phyloP scores from a whole-genome alignment of 1,284 basidiomycete species.

The Ceratobasidium sp. region DNA sequence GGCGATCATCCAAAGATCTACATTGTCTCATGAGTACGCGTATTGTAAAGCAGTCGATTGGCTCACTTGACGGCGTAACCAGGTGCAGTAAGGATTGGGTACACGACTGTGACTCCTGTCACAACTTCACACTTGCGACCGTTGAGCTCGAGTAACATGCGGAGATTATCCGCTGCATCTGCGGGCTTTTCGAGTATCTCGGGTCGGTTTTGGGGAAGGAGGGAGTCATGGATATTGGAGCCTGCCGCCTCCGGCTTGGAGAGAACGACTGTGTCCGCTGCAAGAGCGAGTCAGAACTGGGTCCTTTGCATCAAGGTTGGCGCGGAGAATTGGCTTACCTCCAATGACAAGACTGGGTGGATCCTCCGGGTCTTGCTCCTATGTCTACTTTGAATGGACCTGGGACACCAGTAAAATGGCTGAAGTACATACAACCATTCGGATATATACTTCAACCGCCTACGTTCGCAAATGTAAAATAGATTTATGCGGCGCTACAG shows the following conservation, averaged over 20 bases:
- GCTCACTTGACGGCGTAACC: constrained; percentile 86
- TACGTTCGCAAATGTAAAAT: constrained; percentile 48
- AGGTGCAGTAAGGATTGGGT: constrained; percentile 84
- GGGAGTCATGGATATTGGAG: constrained; percentile 62
- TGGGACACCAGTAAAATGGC: background rate
- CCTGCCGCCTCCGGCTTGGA: constrained; percentile 76
- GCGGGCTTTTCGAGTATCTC: constrained; percentile 91
- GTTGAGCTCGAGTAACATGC: constrained; percentile 90
- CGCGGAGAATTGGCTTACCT: constrained; percentile 63
- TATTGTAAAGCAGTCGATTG: constrained; percentile 7
- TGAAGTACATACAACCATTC: constrained; percentile 74
- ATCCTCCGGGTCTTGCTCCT: constrained; percentile 79
- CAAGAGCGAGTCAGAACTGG: constrained; percentile 5
- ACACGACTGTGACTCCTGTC: constrained; percentile 87
- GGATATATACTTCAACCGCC: constrained; percentile 92
- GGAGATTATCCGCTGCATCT: constrained; percentile 84
- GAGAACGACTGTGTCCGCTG: constrained; percentile 93
- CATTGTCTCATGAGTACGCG: background rate
- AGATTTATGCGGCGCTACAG: background rate
- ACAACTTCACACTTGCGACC: constrained; percentile 91
- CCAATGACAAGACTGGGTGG: constrained; percentile 95
- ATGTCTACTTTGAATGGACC: constrained; percentile 25
- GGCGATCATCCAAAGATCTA: constrained; percentile 86
- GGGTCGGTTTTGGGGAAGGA: constrained; percentile 64
- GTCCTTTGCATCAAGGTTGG: background rate